These are phyloP conservation scores for Kuraishia piskuri DNA, from an alignment of 805 yeast genomes.

Conservation along the genomic window DNA sequence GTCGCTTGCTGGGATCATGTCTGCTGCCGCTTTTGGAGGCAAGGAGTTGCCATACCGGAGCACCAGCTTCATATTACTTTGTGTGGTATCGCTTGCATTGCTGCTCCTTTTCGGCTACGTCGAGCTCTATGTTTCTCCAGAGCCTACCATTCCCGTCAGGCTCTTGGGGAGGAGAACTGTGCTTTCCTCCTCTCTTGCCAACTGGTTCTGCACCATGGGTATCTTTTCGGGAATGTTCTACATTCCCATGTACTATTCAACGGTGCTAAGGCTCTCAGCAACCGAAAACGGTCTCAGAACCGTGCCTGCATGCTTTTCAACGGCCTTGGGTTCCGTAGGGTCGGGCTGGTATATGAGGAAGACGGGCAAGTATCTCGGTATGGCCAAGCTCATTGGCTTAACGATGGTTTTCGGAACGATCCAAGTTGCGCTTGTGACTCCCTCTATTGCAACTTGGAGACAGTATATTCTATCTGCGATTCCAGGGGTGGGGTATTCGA, in stretches of 20 bases:
- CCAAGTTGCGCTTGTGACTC: constrained; percentile 18
- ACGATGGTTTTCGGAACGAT: constrained; percentile 35
- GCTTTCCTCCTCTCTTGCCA: constrained; percentile 54
- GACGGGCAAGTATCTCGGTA: constrained; percentile 53
- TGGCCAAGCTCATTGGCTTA: constrained; percentile 32
- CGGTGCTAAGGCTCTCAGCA: constrained; percentile 44
- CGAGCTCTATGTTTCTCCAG: constrained; percentile 42
- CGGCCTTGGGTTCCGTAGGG: constrained; percentile 52
- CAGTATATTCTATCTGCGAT: constrained; percentile 35
- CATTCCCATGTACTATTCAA: constrained; percentile 57
- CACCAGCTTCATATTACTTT: constrained; percentile 25
- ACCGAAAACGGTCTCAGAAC: constrained; percentile 49
- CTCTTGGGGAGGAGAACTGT: constrained; percentile 52
- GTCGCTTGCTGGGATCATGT: constrained; percentile 48
- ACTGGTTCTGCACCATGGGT: constrained; percentile 66
- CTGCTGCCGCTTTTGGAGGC: constrained; percentile 63
- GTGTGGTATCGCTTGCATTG: constrained; percentile 23
- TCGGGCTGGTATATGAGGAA: constrained; percentile 58
- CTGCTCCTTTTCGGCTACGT: constrained; percentile 36
- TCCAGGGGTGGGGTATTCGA: constrained; percentile 59
- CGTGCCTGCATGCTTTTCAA: constrained; percentile 54
- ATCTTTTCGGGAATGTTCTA: constrained; percentile 57
- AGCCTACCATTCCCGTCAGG: constrained; percentile 63
- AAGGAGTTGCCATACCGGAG: constrained; percentile 40
- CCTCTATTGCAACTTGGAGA: constrained; percentile 18